Percentiles rank a stretch among this genome's conserved stretches.
These are phyloP conservation scores for Scutellaria minor DNA, from an alignment of 257 asterid genomes.

Conservation along the genomic window DNA sequence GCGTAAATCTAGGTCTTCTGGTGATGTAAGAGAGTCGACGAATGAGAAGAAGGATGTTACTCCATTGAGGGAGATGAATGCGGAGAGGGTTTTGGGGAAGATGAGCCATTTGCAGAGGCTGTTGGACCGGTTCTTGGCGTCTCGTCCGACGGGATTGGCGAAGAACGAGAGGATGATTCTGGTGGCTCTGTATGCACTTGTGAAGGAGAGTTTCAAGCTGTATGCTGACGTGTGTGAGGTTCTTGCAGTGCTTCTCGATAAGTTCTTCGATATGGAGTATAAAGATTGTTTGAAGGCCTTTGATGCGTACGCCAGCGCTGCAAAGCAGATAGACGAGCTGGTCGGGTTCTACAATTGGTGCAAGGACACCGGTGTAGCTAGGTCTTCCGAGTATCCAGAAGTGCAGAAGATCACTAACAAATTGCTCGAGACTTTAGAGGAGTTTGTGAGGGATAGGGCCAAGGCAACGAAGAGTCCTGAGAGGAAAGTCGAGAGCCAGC, in stretches of 20 bases:
- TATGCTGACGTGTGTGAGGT: slow-evolving; percentile 83
- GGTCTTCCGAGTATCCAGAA: slow-evolving; percentile 77
- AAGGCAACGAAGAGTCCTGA: slow-evolving; percentile 74
- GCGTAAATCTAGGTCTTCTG: slow-evolving; percentile 73
- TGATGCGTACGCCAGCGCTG: slow-evolving; percentile 70
- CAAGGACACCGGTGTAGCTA: slow-evolving; percentile 73
- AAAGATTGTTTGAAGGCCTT: slow-evolving; percentile 80
- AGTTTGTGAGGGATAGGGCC: slow-evolving; percentile 83
- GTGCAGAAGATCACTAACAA: slow-evolving; percentile 80
- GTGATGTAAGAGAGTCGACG: slow-evolving; percentile 59
- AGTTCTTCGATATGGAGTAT: slow-evolving; percentile 79
- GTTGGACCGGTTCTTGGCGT: slow-evolving; percentile 70
- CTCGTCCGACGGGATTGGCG: slow-evolving; percentile 75
- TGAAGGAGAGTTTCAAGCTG: slow-evolving; percentile 74
- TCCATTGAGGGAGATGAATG: slow-evolving; percentile 74
- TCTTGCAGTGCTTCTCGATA: slow-evolving; percentile 72
- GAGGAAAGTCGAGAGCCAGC: slow-evolving; percentile 54
- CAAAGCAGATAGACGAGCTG: slow-evolving; percentile 83
- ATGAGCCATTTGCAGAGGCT: slow-evolving; percentile 85
- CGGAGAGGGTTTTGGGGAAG: slow-evolving; percentile 72
- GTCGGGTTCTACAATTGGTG: slow-evolving; percentile 74
- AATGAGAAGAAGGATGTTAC: slow-evolving; percentile 64
- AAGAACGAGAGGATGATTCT: slow-evolving; percentile 76
- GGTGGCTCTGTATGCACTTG: slow-evolving; percentile 70
- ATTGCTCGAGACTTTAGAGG: slow-evolving; percentile 79